phyloP scores from a whole-genome alignment of 306 rosid species.

The Oxytropis ochrocephala region DNA sequence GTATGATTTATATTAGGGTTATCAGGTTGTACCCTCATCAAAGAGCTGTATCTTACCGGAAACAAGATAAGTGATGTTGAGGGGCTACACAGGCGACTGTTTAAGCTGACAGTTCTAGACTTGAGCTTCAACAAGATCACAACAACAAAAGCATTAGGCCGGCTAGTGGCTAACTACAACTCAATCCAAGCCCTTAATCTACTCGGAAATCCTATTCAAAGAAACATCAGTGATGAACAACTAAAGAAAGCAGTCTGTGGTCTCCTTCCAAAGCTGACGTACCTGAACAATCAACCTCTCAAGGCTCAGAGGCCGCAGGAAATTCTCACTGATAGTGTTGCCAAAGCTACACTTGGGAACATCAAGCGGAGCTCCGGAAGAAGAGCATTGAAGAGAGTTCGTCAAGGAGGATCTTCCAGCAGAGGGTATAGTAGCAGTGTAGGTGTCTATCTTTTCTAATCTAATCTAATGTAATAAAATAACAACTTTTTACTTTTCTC shows the following conservation, averaged over 20 bases:
- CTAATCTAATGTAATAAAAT: too few species aligned
- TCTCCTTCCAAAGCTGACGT: conserved; percentile 67
- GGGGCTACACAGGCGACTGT: conserved; percentile 79
- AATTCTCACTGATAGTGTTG: conserved; percentile 35
- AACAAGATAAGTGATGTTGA: conserved; percentile 81
- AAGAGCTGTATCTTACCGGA: conserved; percentile 72
- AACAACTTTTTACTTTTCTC: too few species aligned
- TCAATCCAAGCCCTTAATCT: conserved; percentile 68
- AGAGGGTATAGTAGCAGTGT: conserved; percentile 35
- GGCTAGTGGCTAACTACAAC: conserved; percentile 86
- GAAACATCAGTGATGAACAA: conserved; percentile 58
- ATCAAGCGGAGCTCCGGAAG: conserved; percentile 27
- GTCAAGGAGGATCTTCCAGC: conserved; percentile 31
- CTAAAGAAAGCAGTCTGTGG: conserved; percentile 49
- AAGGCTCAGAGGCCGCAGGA: conserved; percentile 56
- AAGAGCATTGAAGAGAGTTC: conserved; percentile 37
- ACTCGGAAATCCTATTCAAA: conserved; percentile 74
- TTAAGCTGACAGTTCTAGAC: conserved; percentile 76
- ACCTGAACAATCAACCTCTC: conserved; percentile 65
- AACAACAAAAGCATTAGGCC: conserved; percentile 63
- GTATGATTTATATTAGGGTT: conserved; percentile 40
- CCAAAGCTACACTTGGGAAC: conserved; percentile 77
- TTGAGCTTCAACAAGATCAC: conserved; percentile 87
- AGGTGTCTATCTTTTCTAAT: too few species aligned
- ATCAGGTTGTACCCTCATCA: conserved; percentile 59